A percentile compares a stretch with the other conserved stretches of the same genome.
These are phyloP conservation scores for Aspergillus tanneri DNA, from an alignment of 2,329 filamentous ascomycete species.

Conservation along the genomic window DNA sequence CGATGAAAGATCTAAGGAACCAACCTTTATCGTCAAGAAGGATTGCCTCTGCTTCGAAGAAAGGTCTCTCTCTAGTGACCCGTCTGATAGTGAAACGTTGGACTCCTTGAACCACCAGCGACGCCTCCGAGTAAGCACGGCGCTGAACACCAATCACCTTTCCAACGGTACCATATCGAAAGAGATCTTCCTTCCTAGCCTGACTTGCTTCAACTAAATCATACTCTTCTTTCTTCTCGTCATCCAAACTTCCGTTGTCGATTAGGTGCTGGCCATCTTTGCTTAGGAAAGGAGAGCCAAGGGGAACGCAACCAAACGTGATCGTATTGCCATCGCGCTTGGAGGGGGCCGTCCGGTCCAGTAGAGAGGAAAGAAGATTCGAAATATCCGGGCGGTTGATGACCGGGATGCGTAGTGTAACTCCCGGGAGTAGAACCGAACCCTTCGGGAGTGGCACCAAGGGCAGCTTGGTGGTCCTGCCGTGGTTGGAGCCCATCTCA, in stretches of 20 bases:
- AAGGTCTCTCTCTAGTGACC: conserved; percentile 74
- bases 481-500: conserved; percentile 39
- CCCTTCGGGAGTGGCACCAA: conserved; percentile 80
- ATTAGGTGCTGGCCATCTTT: conserved; percentile 74
- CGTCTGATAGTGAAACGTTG: conserved; percentile 73
- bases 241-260: conserved; percentile 59
- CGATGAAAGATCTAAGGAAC: conserved; percentile 20
- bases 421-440: conserved; percentile 79
- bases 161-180: conserved; percentile 75
- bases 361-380: conserved; percentile 80
- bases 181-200: conserved; percentile 71
- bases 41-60: conserved; percentile 78
- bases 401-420: conserved; percentile 80
- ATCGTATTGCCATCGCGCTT: conserved; percentile 66
- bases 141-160: conserved; percentile 78
- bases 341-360: conserved; percentile 68
- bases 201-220: conserved; percentile 58
- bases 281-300: conserved; percentile 72
- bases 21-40: conserved; percentile 69
- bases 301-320: conserved; percentile 82
- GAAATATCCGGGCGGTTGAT: conserved; percentile 82
- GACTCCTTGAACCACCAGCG: conserved; percentile 81
- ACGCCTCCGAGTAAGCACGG: conserved; percentile 71
- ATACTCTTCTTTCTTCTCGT: conserved; percentile 43
- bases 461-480: conserved; percentile 56